phyloP scores from a whole-genome alignment of 2,329 filamentous ascomycete species.

The Pestalotiopsis sp. region DNA sequence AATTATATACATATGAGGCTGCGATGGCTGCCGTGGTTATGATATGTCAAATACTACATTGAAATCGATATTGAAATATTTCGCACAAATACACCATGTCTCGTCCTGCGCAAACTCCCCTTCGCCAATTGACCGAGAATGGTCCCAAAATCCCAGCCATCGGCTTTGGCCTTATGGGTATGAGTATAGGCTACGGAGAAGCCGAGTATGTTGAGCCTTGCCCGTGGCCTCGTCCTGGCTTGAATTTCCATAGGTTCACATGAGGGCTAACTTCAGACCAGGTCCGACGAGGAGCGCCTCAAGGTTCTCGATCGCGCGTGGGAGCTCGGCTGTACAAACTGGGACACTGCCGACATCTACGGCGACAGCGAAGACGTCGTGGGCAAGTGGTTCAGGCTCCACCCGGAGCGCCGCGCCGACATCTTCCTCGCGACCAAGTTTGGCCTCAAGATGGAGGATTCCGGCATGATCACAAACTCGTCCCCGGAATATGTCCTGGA shows the following conservation, averaged over 20 bases:
- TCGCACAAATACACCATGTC: not conserved
- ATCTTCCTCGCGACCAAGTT: conserved; percentile 46
- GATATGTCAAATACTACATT: not conserved
- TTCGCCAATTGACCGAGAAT: conserved; percentile 20
- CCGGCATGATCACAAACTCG: conserved; percentile 30
- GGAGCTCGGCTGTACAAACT: conserved; percentile 47
- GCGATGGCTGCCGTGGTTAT: not conserved
- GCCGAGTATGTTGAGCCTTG: conserved; percentile 16
- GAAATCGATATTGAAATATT: not conserved
- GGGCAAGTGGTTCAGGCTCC: conserved; percentile 45
- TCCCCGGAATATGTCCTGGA: conserved; percentile 35
- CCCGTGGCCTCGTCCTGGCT: not conserved
- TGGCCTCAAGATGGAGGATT: conserved; percentile 25
- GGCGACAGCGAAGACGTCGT: conserved; percentile 46
- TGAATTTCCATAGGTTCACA: not conserved
- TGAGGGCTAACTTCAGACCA: not conserved
- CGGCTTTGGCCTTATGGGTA: conserved; percentile 26
- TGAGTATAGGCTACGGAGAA: conserved; percentile 29
- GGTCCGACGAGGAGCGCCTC: conserved; percentile 15
- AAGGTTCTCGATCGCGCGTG: conserved; percentile 20
- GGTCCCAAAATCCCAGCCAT: conserved; percentile 23
- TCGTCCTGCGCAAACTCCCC: not conserved
- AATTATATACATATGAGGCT: not conserved
- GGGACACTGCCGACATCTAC: conserved; percentile 47
- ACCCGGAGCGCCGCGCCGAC: conserved; percentile 39